Evolutionary conservation across 768 basidiomycete species (phyloP).

Genomic region (Sutorius australiensis): DNA sequence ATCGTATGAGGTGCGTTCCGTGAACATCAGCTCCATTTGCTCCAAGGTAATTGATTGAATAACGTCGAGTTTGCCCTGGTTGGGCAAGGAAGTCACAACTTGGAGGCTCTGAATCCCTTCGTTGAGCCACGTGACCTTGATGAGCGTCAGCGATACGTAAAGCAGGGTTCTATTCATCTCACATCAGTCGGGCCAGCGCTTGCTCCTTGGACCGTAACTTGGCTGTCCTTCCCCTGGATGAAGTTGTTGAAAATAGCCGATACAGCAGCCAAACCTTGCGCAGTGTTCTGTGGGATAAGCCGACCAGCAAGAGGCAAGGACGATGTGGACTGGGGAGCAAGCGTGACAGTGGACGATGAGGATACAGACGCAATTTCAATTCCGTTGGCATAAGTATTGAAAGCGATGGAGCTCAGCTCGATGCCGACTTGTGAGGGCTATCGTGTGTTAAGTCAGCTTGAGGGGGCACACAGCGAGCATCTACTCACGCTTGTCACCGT

Average conservation of each 20-base stretch:
- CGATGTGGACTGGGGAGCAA: conserved; percentile 52
- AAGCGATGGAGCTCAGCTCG: conserved; percentile 54
- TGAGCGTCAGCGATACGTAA: conserved; percentile 3
- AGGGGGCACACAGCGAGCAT: not conserved
- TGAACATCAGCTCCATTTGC: conserved; percentile 57
- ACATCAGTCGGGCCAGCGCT: conserved; percentile 58
- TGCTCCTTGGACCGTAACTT: conserved; percentile 55
- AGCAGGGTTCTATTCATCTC: conserved; percentile 11
- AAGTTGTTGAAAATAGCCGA: conserved; percentile 70
- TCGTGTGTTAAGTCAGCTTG: conserved; percentile 4
- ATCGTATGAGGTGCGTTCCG: conserved; percentile 49
- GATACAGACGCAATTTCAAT: conserved; percentile 58
- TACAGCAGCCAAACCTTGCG: conserved; percentile 52
- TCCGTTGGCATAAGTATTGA: conserved; percentile 52
- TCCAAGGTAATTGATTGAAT: conserved; percentile 64
- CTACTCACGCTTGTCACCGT: conserved; percentile 54
- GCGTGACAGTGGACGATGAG: conserved; percentile 45
- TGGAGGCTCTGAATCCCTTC: conserved; percentile 62
- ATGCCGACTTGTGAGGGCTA: conserved; percentile 78
- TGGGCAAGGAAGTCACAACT: conserved; percentile 58
- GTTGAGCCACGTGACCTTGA: conserved; percentile 68
- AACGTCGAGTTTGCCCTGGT: conserved; percentile 55
- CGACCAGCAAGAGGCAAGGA: conserved; percentile 56
- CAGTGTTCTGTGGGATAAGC: conserved; percentile 55
- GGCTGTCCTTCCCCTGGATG: conserved; percentile 61